Conservation (phyloP, 352 stramenopile species). For the Globisporangium alternatum region DNA sequence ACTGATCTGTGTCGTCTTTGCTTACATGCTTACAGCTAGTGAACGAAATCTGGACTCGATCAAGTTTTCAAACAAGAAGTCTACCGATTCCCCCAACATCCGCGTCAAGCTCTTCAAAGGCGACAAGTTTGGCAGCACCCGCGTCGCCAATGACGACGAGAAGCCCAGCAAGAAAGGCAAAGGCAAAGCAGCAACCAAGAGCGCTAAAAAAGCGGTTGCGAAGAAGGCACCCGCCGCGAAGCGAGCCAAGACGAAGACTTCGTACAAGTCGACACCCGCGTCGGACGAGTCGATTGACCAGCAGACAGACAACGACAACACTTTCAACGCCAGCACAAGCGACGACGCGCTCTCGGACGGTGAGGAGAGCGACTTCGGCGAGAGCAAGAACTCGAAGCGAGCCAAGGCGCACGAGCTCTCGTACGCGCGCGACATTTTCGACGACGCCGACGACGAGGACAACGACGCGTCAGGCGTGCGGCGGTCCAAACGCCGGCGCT, state of each 20-base stretch:
- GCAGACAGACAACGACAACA: constrained; percentile 63
- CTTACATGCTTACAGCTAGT: constrained; percentile 34
- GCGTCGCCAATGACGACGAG: constrained; percentile 15
- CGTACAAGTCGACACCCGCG: constrained; percentile 44
- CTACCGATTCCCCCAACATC: constrained; percentile 41
- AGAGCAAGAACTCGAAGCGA: constrained; percentile 17
- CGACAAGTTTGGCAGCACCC: constrained; percentile 21
- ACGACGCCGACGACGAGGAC: constrained; percentile 32
- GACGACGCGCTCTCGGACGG: constrained; percentile 31
- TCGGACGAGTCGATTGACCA: constrained; percentile 45
- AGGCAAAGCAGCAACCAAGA: not conserved
- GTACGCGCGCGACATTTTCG: constrained; percentile 50
- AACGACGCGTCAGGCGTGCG: constrained; percentile 49
- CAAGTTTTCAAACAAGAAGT: constrained; percentile 52
- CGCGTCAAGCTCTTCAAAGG: constrained; percentile 50
- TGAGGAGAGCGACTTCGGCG: constrained; percentile 54
- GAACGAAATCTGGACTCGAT: constrained; percentile 59
- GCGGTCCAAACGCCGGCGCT: constrained; percentile 73
- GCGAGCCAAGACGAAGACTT: constrained; percentile 34
- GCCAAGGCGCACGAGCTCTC: constrained; percentile 26
- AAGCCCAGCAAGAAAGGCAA: constrained; percentile 23
- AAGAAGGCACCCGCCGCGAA: constrained; percentile 14
- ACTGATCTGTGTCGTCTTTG: not conserved
- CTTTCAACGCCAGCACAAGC: constrained; percentile 44
- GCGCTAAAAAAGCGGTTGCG: not conserved